Conservation (phyloP, 306 rosid genomes). For the Prunus dulcis region DNA sequence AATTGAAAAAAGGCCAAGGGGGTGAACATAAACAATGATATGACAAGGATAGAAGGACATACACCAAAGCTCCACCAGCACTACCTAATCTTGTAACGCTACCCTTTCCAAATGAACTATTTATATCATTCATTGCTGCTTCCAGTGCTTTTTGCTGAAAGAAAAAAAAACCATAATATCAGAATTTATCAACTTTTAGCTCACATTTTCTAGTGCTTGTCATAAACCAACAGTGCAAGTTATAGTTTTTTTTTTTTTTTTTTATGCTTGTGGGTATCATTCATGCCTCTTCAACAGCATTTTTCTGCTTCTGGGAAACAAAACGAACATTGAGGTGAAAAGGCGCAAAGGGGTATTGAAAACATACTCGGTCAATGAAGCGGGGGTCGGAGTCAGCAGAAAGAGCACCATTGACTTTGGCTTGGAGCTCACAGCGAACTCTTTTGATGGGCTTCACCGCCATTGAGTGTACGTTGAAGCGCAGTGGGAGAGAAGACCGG, state of each 20-base stretch:
- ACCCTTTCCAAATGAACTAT: conserved; percentile 89
- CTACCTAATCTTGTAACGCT: conserved; percentile 97
- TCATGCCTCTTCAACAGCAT: background rate
- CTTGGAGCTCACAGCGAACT: conserved; percentile 68
- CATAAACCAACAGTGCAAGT: background rate
- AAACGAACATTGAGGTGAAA: background rate
- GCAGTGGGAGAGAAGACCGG: conserved; percentile 21
- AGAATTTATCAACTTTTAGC: conserved; percentile 19
- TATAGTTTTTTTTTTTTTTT: background rate
- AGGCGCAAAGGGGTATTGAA: background rate
- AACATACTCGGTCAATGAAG: conserved; percentile 68
- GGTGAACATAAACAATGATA: too few species aligned
- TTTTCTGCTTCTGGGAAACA: background rate
- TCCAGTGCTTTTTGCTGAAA: conserved; percentile 93
- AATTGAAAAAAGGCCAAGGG: background rate
- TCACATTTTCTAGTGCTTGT: background rate
- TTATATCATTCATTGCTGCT: conserved; percentile 95
- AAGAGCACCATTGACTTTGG: conserved; percentile 63
- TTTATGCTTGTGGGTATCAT: background rate
- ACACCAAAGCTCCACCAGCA: conserved; percentile 99
- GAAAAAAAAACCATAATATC: conserved; percentile 23
- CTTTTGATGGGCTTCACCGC: conserved; percentile 37
- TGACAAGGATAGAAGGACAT: conserved; percentile 33
- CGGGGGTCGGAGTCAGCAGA: conserved; percentile 73
- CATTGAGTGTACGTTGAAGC: conserved; percentile 14